Evolutionary conservation across 208 protist genomes (phyloP), one percentile per base, ranked within the genome.

Genomic region (Herpetomonas samuelpessoai): DNA sequence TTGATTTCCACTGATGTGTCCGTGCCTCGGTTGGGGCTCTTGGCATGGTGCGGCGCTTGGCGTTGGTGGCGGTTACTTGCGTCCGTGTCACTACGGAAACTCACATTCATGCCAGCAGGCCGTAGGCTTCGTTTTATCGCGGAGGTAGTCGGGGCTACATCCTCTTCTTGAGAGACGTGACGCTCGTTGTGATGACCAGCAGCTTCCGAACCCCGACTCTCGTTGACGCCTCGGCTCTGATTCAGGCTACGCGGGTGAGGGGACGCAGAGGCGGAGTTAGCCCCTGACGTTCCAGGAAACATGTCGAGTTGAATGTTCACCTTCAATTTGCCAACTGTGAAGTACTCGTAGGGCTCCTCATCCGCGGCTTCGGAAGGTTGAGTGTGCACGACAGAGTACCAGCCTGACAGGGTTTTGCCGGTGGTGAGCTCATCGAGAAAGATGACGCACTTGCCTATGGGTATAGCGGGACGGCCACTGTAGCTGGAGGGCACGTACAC

Each of bases 401-500:
- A 95, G 9, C 88, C 88, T 6, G 62, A 60, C 49, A 92, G 60
- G 0, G 74, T 65, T 45, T 56, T 71, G 12, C 63, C 67, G 0
- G 75, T 57, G 10, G 52, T 61, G 26, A 95, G 71, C 10, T 55
- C 30, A 30, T 87, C 74, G 0, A 95, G 62, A 7, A 57, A 38
- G 12, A 95, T 47, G 48, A 88, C 65, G 46, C 69, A 66, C 54
- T 79, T 85, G 19, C 88, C 88, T 2, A 95, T 79, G 47, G 62
- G 68, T 31, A 91, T 62, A 0, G 83, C 54, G 6, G 66, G 69
- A 0, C 85, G 68, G 10, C 88, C 88, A 58, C 81, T 91, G 67
- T 91, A 95, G 56, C 79, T 92, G 14, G 83, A 84, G 6, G 88
- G 88, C 0, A 95, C 88, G 54, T 79, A 89, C 28, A 95, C 76